A percentile compares a stretch with the other conserved stretches of the same genome.
These are phyloP conservation scores for Ascochyta koolunga DNA, from an alignment of 2,329 filamentous ascomycete species.

Conservation along the genomic window DNA sequence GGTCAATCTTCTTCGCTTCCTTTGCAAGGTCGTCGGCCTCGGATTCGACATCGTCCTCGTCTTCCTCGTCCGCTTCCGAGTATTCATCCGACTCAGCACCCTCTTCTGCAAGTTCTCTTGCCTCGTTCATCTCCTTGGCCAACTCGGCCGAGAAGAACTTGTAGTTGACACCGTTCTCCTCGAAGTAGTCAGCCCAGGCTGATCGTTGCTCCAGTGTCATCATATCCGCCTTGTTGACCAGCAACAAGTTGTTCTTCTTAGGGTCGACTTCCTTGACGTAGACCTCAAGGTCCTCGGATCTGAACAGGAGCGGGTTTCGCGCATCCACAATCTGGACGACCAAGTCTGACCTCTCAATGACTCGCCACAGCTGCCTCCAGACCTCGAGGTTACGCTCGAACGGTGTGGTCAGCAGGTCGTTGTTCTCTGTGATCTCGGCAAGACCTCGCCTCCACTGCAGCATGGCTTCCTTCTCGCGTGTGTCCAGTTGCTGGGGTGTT, in stretches of 20 bases:
- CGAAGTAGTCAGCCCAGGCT: constrained; percentile 86
- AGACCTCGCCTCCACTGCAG: constrained; percentile 88
- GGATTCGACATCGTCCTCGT: constrained; percentile 52
- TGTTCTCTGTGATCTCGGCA: constrained; percentile 90
- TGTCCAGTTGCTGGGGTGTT: constrained; percentile 81
- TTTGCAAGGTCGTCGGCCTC: constrained; percentile 51
- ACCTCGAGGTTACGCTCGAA: constrained; percentile 98
- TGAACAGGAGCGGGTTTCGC: constrained; percentile 89
- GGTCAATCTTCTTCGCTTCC: constrained; percentile 53
- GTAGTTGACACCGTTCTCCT: constrained; percentile 80
- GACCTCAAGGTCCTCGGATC: constrained; percentile 88
- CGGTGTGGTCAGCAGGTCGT: constrained; percentile 94
- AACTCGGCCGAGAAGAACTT: constrained; percentile 95
- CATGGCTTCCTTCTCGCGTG: constrained; percentile 77
- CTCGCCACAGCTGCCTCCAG: constrained; percentile 96
- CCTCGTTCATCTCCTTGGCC: constrained; percentile 87
- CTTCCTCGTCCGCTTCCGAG: constrained; percentile 48
- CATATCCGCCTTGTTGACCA: constrained; percentile 99
- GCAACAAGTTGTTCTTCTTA: constrained; percentile 85
- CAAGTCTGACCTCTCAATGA: constrained; percentile 94
- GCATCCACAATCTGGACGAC: constrained; percentile 99
- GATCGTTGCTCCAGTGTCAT: constrained; percentile 85
- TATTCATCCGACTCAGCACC: constrained; percentile 51
- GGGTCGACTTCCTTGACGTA: constrained; percentile 94
- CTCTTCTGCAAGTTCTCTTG: constrained; percentile 62